Conservation (phyloP, 768 basidiomycete genomes). For the Sporobolomyces phaffii region DNA sequence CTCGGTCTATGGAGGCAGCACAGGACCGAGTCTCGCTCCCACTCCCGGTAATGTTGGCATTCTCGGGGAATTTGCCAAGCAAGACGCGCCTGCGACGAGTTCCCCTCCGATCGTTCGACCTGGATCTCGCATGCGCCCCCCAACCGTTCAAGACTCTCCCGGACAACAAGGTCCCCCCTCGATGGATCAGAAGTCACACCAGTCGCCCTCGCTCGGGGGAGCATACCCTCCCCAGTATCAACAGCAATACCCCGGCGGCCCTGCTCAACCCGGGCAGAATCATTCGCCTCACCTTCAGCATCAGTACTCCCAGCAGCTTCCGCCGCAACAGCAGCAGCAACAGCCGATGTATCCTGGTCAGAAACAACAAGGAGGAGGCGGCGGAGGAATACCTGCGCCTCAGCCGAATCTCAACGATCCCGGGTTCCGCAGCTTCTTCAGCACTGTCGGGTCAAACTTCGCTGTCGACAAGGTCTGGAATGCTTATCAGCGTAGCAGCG, state of each 20-base stretch:
- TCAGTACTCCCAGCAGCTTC: background rate
- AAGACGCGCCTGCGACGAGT: background rate
- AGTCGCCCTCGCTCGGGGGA: background rate
- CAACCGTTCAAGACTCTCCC: background rate
- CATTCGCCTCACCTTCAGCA: background rate
- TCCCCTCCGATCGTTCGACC: constrained; percentile 7
- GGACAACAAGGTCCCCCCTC: background rate
- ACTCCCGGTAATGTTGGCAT: constrained; percentile 22
- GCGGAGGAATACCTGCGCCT: background rate
- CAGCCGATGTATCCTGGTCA: background rate
- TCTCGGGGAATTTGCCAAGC: background rate
- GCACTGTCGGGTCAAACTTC: constrained; percentile 18
- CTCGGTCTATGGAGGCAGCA: constrained; percentile 21
- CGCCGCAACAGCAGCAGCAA: constrained; percentile 1
- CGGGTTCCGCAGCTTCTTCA: constrained; percentile 22
- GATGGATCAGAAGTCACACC: background rate
- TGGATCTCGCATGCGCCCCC: background rate
- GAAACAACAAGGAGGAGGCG: background rate
- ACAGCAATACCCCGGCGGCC: background rate
- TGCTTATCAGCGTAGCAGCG: constrained; percentile 1
- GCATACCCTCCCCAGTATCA: background rate
- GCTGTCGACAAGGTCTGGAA: background rate
- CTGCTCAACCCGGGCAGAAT: background rate
- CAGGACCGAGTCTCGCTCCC: constrained; percentile 2
- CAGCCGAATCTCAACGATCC: constrained; percentile 5